A percentile compares a stretch with the other conserved stretches of the same genome.
Evolutionary conservation across 495 filamentous ascomycete genomes (phyloP).

Genomic region (Annulohypoxylon nitens): DNA sequence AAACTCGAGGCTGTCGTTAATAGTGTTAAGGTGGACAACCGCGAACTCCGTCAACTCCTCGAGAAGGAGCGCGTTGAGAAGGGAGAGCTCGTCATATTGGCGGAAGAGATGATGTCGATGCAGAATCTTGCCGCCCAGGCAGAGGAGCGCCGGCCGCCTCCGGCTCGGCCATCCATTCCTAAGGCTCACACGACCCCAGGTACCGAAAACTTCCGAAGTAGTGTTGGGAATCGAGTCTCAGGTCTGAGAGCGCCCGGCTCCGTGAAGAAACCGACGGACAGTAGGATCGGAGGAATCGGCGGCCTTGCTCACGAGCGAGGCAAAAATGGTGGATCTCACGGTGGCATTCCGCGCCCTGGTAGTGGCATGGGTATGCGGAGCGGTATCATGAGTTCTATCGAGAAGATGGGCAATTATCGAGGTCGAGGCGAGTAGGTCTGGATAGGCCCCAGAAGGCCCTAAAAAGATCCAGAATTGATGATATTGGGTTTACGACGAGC

Average conservation of each 20-base stretch:
- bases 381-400: slow-evolving; percentile 79
- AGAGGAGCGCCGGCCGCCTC: slow-evolving; percentile 25
- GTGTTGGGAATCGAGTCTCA: slow-evolving; percentile 51
- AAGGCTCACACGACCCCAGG: slow-evolving; percentile 30
- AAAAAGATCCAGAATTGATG: slow-evolving; percentile 6
- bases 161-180: slow-evolving; percentile 28
- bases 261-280: slow-evolving; percentile 53
- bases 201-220: slow-evolving; percentile 43
- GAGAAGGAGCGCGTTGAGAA: slow-evolving; percentile 90
- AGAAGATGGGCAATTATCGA: slow-evolving; percentile 72
- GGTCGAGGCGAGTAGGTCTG: slow-evolving; percentile 44
- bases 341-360: slow-evolving; percentile 59
- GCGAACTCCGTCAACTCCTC: slow-evolving; percentile 71
- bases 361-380: slow-evolving; percentile 61
- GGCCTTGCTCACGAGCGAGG: slow-evolving; percentile 57
- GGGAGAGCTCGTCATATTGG: slow-evolving; percentile 89
- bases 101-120: slow-evolving; percentile 87
- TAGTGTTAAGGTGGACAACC: slow-evolving; percentile 74
- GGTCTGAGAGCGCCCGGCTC: slow-evolving; percentile 60
- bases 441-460: background rate
- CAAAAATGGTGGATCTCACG: slow-evolving; percentile 54
- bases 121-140: slow-evolving; percentile 49
- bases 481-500: slow-evolving; percentile 19
- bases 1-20: slow-evolving; percentile 76
- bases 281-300: slow-evolving; percentile 59